Evolutionary conservation across 2,329 filamentous ascomycete genomes (phyloP).

Genomic region (Talaromyces sp.): DNA sequence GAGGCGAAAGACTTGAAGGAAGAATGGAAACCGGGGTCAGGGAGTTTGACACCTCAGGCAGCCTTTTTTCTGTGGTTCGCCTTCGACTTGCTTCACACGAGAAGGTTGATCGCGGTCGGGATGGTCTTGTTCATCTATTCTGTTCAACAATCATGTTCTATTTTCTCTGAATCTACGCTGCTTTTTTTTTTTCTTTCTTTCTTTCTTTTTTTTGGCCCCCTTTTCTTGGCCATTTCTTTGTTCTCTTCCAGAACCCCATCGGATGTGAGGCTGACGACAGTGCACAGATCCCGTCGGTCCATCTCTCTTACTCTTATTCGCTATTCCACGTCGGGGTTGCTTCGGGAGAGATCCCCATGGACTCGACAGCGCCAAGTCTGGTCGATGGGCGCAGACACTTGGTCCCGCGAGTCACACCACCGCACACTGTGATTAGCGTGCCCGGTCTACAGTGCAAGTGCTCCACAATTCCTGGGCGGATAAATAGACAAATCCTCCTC

Average conservation of each 20-base stretch:
- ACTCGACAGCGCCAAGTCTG: conserved; percentile 11
- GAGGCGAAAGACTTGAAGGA: not conserved
- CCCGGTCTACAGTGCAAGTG: not conserved
- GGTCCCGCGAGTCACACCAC: not conserved
- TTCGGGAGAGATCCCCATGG: conserved; percentile 8
- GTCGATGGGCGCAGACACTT: not conserved
- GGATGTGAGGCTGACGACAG: conserved; percentile 1
- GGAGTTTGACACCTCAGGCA: not conserved
- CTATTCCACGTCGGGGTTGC: conserved; percentile 1
- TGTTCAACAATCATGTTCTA: too few species aligned
- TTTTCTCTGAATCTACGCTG: too few species aligned
- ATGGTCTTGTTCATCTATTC: too few species aligned
- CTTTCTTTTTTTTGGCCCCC: not conserved
- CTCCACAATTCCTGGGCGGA: not conserved
- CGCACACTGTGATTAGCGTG: not conserved
- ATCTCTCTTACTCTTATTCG: conserved; percentile 12
- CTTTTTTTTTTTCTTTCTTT: not conserved
- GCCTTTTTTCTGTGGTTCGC: too few species aligned
- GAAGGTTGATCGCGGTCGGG: too few species aligned
- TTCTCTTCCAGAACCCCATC: not conserved
- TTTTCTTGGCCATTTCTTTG: not conserved
- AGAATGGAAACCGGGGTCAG: not conserved
- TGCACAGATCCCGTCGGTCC: conserved; percentile 9
- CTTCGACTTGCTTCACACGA: too few species aligned
- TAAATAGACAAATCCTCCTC: not conserved